Evolutionary conservation across 176 grass and related monocot genomes (phyloP).

Genomic region (Tuctoria greenei): DNA sequence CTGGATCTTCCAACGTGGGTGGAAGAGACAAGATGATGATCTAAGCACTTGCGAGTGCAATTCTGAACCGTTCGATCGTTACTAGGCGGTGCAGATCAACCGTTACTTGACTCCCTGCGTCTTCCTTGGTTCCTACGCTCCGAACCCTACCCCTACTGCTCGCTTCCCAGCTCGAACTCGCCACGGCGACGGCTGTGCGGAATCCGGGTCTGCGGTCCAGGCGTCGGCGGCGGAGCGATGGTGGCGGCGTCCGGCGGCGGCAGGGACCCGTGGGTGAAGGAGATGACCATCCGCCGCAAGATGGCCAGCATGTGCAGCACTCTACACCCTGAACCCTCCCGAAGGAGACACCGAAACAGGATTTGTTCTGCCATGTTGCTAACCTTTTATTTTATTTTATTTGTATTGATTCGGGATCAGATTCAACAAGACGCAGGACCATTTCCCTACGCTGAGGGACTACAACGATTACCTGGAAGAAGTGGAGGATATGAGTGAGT

Average conservation of each 20-base stretch:
- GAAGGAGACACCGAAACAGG: not conserved
- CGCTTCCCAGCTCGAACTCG: not conserved
- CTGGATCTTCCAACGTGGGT: not conserved
- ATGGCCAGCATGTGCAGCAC: slow-evolving; percentile 50
- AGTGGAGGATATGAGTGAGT: slow-evolving; percentile 94
- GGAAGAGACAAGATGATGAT: not conserved
- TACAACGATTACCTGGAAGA: slow-evolving; percentile 98
- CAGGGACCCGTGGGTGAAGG: slow-evolving; percentile 48
- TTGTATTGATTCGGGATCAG: slow-evolving; percentile 37
- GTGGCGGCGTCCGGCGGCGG: slow-evolving; percentile 27
- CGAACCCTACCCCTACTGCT: slow-evolving; percentile 46
- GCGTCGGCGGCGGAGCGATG: slow-evolving; percentile 35
- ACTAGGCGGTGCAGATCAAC: not conserved
- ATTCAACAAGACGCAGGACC: slow-evolving; percentile 83
- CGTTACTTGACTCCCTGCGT: not conserved
- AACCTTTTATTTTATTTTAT: not conserved
- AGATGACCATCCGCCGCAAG: slow-evolving; percentile 62
- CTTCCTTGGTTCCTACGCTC: too few relatives aligned
- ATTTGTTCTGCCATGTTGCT: not conserved
- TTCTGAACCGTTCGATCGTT: not conserved
- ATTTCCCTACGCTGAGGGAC: slow-evolving; percentile 76
- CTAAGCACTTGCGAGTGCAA: not conserved
- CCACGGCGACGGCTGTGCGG: not conserved
- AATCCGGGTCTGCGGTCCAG: slow-evolving; percentile 4
- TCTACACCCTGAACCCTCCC: not conserved